Evolutionary conservation across 768 basidiomycete genomes (phyloP), one percentile per base, ranked within the genome.

Genomic region (Infundibulicybe gibba): DNA sequence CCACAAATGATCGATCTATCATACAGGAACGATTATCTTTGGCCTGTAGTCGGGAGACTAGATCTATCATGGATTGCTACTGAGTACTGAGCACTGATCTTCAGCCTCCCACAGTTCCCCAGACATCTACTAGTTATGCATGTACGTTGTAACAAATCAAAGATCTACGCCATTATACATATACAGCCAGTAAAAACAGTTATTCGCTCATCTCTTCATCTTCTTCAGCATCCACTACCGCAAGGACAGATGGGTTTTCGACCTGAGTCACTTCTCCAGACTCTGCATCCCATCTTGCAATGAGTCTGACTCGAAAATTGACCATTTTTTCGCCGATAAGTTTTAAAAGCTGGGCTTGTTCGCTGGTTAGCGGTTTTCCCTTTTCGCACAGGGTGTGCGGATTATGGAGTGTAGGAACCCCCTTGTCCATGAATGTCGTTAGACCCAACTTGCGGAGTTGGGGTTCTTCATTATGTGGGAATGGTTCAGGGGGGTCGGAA

Each of bases 381-480:
- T 88, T 69, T 54, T 83, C 80, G 66, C 95, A 98, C 42, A 99
- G 69, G 44, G 79, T 77, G 62, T 97, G 93, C n/a, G 90, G 75
- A 40, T 69, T 76, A 45, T 79, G 77, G 40, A 98, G 69, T 6
- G 86, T 88, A 3, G 95, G 94, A 0, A 97, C 88, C 45, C 97
- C 97, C 57, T 79, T 81, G 48, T 86, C 80, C 76, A 99, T 79
- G 25, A 74, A 79, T 14, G 94, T 98, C 43, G 81, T 73, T 30
- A 99, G 69, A 6, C 97, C 97, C 32, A 98, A 79, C 64, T 90
- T 90, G 46, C 97, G 83, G 44, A 99, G 75, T 61, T 98, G 95
- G 16, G 94, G 94, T 52, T 99, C 97, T 71, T 98, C 93, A 57
- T 93, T 94, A 65, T 97, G 94, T 32, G 97, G 93, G 66, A 98